These are phyloP conservation scores for Talaromyces sp. DNA, from an alignment of 2,329 filamentous ascomycete genomes.

Conservation along the genomic window DNA sequence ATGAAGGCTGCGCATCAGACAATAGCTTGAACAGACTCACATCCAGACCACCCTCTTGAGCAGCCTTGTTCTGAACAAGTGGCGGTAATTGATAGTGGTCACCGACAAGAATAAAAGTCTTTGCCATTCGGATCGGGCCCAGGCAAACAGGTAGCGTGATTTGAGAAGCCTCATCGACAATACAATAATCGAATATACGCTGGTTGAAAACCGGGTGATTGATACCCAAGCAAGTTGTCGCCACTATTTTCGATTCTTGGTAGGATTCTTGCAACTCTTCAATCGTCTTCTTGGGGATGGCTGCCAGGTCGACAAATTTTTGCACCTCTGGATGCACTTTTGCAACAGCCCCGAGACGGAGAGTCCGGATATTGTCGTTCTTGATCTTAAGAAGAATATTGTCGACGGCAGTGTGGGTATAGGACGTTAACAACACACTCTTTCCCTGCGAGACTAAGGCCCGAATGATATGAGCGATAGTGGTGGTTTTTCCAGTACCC, in stretches of 20 bases:
- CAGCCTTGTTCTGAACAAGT: constrained; percentile 87
- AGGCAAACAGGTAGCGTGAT: constrained; percentile 94
- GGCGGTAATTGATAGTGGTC: constrained; percentile 96
- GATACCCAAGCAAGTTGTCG: constrained; percentile 90
- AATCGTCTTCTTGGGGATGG: constrained; percentile 68
- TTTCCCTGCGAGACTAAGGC: constrained; percentile 85
- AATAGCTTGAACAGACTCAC: constrained; percentile 91
- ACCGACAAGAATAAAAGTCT: constrained; percentile 89
- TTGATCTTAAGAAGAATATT: constrained; percentile 94
- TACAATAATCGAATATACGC: constrained; percentile 93
- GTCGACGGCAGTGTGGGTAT: constrained; percentile 96
- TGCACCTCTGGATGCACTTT: constrained; percentile 88
- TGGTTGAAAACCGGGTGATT: constrained; percentile 85
- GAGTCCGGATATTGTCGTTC: constrained; percentile 69
- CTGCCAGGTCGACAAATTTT: constrained; percentile 76
- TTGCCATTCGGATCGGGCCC: constrained; percentile 88
- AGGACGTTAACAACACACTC: constrained; percentile 87
- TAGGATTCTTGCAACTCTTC: constrained; percentile 81
- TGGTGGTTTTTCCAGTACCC: constrained; percentile 96
- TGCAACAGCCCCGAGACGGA: constrained; percentile 78
- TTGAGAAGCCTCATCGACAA: constrained; percentile 96
- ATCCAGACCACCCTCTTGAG: constrained; percentile 80
- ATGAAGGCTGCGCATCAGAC: constrained; percentile 80
- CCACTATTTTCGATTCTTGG: constrained; percentile 83
- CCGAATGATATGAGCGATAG: constrained; percentile 94